Base-by-base conservation (phyloP, 75 land plant species). In the Adiantum capillusveneris region DNA sequence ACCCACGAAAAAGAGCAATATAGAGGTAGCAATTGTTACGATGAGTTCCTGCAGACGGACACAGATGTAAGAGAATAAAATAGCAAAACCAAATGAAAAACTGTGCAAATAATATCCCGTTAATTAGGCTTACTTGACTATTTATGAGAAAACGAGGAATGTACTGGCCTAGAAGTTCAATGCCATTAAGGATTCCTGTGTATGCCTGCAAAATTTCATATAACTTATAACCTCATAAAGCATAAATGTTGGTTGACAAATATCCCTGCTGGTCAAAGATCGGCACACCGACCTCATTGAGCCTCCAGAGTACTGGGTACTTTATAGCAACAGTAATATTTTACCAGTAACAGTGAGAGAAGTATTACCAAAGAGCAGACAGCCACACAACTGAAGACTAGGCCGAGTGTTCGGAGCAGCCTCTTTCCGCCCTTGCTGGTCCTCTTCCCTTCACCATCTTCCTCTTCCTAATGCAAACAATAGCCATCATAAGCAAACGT, bases 331-430 rank as follows among this genome's bases (percentile, higher is more conserved):
- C n/a, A n/a, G n/a, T n/a, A n/a, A n/a, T n/a, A n/a, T n/a, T n/a
- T n/a, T 34, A 34, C 3, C 37, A 34, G 9, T 34, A 9, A 34
- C 37, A 34, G 37, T 34, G 3, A 34, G 37, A 9, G 7, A 34
- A 9, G 7, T 9, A 25, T 30, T 77, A 90, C 92, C 78, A 90
- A 59, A 34, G 96, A 90, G 16, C 84, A 55, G 52, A 84, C 44
- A 26, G 86, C 87, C 31, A 95, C 63, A 67, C 88, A 81, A 29
- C 91, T 79, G 59, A 90, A 95, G 39, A 86, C 96, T 7, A 95
- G 63, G 29, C 76, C 77, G 64, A 86, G 77, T 27, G 88, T 81
- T 7, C 99, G 96, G 21, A 95, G 76, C 1, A 95, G 64, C 3
- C 96, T 77, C 64, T 82, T 86, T 62, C 99, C 92, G 14, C 50